Evolutionary conservation across 345 rosid genomes (phyloP), one percentile per base, ranked within the genome.

Genomic region (Eucalyptus curtisii): DNA sequence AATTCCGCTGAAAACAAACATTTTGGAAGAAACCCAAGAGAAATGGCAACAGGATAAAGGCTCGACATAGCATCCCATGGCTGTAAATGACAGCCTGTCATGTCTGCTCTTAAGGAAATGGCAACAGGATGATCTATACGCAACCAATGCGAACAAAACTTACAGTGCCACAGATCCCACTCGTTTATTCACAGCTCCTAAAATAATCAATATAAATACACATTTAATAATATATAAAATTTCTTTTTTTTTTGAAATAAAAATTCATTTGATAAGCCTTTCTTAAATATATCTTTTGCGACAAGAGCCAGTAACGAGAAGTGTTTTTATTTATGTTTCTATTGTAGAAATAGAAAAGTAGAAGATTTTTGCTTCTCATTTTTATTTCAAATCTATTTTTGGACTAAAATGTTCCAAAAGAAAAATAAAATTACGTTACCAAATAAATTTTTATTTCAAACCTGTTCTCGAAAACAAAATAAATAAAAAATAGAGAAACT

Each of bases 391-490:
- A 17, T 9, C 9, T 50, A 17, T 50, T 50, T 17, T 50, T 50
- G 22, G 0, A 17, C 55, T 50, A 50, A 50, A 17, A 50, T 50
- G 0, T 50, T 22, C 9, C 55, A 50, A 50, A 50, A 3, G 22
- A 17, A 50, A 50, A 50, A 17, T 3, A 2, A 50, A 50, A 50
- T 50, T 19, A 52, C 24, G 0, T 52, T 19, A 52, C 0, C 10
- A 52, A 19, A 52, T 3, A 19, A 19, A 52, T 52, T 19, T 17
- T 52, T 52, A 52, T 52, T 52, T 0, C 24, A 19, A 52, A 52
- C 0, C 24, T 3, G 4, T 19, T 52, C 0, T 0, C 0, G 0
- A 0, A 0, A 52, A 52, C 5, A 20, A 52, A 20, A 52, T 3
- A 52, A 52, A 52, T 19, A 20, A 52, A 52, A 19, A 52, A 52